These are phyloP conservation scores for Pterocarpus macrocarpus DNA, from an alignment of 306 rosid genomes.

Conservation along the genomic window DNA sequence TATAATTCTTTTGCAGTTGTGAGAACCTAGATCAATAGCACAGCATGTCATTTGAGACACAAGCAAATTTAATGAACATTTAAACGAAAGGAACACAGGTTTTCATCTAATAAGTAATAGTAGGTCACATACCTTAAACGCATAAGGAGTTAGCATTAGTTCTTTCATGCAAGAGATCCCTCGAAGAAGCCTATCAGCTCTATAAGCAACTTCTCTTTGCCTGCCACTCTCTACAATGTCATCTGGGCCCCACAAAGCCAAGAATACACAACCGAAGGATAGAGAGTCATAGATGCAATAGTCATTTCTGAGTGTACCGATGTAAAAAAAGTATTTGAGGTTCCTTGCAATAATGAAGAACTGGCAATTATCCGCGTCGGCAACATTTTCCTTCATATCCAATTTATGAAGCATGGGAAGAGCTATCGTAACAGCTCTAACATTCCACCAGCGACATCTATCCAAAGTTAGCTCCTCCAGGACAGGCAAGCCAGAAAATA, in stretches of 20 bases:
- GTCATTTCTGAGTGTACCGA: slow-evolving; percentile 15
- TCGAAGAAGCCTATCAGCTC: slow-evolving; percentile 31
- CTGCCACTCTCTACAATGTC: slow-evolving; percentile 13
- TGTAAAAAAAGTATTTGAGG: slow-evolving; percentile 21
- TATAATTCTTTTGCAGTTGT: slow-evolving; percentile 2
- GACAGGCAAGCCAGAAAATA: slow-evolving; percentile 42
- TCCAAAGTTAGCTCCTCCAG: slow-evolving; percentile 36
- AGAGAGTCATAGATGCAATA: slow-evolving; percentile 12
- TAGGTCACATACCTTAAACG: slow-evolving; percentile 30
- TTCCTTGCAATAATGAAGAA: slow-evolving; percentile 18
- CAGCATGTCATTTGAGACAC: neutral
- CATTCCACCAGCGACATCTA: slow-evolving; percentile 38
- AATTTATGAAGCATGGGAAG: slow-evolving; percentile 34
- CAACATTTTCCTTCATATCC: slow-evolving; percentile 22
- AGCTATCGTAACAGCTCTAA: slow-evolving; percentile 5
- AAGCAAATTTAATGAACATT: slow-evolving; percentile 10
- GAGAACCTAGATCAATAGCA: slow-evolving; percentile 15
- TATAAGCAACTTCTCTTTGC: slow-evolving; percentile 29
- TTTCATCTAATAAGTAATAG: slow-evolving; percentile 8
- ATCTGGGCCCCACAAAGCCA: neutral
- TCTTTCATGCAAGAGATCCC: slow-evolving; percentile 28
- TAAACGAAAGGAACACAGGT: neutral
- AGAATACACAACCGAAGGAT: neutral
- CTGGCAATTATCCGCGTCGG: slow-evolving; percentile 13
- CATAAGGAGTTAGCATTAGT: slow-evolving; percentile 28